Evolutionary conservation across 164 flowering plant species (phyloP).

Genomic region (Stephania japonica): DNA sequence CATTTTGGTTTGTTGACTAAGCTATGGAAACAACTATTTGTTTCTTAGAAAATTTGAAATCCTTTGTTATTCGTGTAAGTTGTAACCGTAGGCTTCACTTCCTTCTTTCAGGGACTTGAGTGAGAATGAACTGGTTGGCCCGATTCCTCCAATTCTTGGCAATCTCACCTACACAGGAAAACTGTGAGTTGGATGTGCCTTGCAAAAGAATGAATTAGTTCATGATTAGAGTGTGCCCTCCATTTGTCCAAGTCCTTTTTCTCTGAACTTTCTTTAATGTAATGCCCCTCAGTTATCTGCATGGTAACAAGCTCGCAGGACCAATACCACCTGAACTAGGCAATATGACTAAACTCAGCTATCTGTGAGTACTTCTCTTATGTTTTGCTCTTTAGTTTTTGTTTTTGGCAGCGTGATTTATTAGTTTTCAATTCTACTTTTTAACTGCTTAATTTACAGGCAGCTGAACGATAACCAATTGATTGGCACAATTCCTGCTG

Average conservation of each 20-base stretch:
- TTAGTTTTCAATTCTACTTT: neutral
- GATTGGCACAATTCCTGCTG: slow-evolving; percentile 68
- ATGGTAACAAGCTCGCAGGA: slow-evolving; percentile 85
- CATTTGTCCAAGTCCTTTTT: neutral
- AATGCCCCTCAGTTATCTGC: slow-evolving; percentile 54
- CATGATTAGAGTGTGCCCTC: neutral
- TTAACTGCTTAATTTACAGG: slow-evolving; percentile 30
- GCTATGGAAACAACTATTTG: neutral
- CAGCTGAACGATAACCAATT: slow-evolving; percentile 74
- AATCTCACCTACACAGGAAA: slow-evolving; percentile 85
- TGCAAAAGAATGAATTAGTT: too few species aligned
- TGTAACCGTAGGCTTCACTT: too few species aligned
- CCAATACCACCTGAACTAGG: slow-evolving; percentile 91
- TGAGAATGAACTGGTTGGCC: slow-evolving; percentile 78
- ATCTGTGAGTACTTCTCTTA: slow-evolving; percentile 45
- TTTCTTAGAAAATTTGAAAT: neutral
- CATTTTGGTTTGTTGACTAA: too few species aligned
- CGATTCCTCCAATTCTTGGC: slow-evolving; percentile 85
- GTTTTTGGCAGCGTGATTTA: neutral
- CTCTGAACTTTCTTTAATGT: neutral
- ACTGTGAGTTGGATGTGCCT: slow-evolving; percentile 47
- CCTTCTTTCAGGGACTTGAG: slow-evolving; percentile 63
- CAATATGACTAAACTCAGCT: slow-evolving; percentile 90
- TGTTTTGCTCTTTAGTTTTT: neutral
- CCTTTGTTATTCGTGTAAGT: too few species aligned